A percentile compares a stretch with the other conserved stretches of the same genome.
These are phyloP conservation scores for Elasticomyces elasticus DNA, from an alignment of 495 filamentous ascomycete species.

Conservation along the genomic window DNA sequence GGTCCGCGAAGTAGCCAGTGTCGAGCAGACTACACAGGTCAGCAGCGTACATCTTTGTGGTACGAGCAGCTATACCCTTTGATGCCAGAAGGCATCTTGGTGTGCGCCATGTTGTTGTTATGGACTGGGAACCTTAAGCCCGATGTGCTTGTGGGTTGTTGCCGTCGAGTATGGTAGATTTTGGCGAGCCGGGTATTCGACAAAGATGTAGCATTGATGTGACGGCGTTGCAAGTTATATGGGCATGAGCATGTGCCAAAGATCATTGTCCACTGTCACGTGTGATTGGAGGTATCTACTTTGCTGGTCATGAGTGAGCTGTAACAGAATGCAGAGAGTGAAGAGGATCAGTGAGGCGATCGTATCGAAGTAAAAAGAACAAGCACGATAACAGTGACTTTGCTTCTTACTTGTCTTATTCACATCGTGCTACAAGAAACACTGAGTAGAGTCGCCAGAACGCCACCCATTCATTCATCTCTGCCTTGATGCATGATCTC, in stretches of 20 bases:
- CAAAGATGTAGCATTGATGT: too few species aligned
- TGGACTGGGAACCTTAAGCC: too few species aligned
- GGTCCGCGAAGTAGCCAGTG: conserved; percentile 30
- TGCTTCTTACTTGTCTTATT: neutral
- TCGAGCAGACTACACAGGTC: neutral
- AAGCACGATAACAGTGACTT: neutral
- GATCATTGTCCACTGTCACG: too few species aligned
- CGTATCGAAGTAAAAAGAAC: neutral
- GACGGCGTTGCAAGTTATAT: too few species aligned
- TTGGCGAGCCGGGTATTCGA: too few species aligned
- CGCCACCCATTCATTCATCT: neutral
- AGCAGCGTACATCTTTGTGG: neutral
- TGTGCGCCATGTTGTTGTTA: neutral
- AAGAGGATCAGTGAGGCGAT: too few species aligned
- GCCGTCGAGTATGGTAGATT: too few species aligned
- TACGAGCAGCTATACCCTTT: neutral
- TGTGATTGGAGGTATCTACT: too few species aligned
- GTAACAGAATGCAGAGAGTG: too few species aligned
- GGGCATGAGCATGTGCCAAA: too few species aligned
- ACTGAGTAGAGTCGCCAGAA: neutral
- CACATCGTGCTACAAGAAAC: neutral
- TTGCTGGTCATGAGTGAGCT: too few species aligned
- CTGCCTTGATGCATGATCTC: neutral
- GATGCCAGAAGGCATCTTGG: neutral
- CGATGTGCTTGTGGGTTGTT: too few species aligned